These are phyloP conservation scores for Botrytis paeoniae DNA, from an alignment of 2,329 filamentous ascomycete genomes.

Conservation along the genomic window DNA sequence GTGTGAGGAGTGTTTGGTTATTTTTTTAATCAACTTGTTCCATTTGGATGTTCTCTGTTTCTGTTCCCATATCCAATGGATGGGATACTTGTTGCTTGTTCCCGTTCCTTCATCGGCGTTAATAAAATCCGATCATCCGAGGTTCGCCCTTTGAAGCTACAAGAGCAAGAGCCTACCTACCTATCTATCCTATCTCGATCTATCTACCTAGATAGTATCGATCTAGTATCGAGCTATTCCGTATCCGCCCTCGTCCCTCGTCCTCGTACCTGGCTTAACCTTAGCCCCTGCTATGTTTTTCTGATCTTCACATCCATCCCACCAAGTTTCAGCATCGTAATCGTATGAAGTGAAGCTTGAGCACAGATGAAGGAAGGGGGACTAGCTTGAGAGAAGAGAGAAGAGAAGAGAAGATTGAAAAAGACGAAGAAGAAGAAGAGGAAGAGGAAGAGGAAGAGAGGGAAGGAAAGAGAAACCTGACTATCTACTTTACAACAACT, in stretches of 20 bases:
- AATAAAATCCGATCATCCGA: not conserved
- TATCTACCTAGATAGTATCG: not conserved
- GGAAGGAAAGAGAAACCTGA: not conserved
- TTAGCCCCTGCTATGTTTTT: not conserved
- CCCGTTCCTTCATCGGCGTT: not conserved
- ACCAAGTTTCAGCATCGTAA: slow-evolving; percentile 21
- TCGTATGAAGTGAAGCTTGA: slow-evolving; percentile 2
- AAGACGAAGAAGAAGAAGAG: not conserved
- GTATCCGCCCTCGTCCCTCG: not conserved
- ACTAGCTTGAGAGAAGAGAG: not conserved
- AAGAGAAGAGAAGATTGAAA: not conserved
- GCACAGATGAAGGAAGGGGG: not conserved
- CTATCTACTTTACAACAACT: not conserved
- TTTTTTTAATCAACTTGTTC: too few species aligned
- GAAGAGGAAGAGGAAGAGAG: not conserved
- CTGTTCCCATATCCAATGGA: too few species aligned
- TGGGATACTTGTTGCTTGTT: too few species aligned
- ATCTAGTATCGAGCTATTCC: not conserved
- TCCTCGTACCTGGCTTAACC: not conserved
- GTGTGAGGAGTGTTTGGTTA: too few species aligned
- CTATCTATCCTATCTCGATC: not conserved
- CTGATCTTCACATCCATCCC: slow-evolving; percentile 8
- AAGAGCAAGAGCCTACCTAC: too few species aligned
- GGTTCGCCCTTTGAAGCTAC: not conserved
- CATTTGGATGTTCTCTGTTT: too few species aligned